Evolutionary conservation across 441 rosid genomes (phyloP), one percentile per base, ranked within the genome.

Genomic region (Manihot esculenta): DNA sequence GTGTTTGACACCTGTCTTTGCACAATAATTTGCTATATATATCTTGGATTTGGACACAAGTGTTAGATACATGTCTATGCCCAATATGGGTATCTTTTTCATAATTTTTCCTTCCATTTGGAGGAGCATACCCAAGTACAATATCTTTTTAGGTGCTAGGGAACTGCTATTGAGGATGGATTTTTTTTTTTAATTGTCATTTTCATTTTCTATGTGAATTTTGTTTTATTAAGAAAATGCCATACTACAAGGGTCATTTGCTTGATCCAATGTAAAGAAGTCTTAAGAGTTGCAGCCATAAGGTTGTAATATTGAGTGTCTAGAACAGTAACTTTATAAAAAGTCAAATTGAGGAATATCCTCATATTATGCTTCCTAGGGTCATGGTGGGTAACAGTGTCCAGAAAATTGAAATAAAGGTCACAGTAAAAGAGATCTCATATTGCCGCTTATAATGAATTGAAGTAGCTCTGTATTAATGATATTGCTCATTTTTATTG

Each of bases 391-490:
- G 50, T 62, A 42, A 62, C 13, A 2, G 26, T 20, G 33, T 62
- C 23, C 50, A 42, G 66, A 61, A 26, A n/a, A 61, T 56, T 18
- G 14, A 54, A 26, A 55, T 35, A 3, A 27, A 15, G 48, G 23
- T 23, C 8, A 20, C 12, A 41, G 15, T n/a, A 35, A 35, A 67
- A 15, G n/a, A 8, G n/a, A 54, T 38, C 9, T 30, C 64, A 15
- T 69, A 0, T 41, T 68, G 21, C n/a, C 50, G 7, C 5, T 20
- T 66, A 10, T 33, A 33, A 7, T 60, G 42, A 33, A 58, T 41
- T 66, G 56, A 65, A 49, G 60, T 60, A 33, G 61, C 53, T 66
- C 41, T 44, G 42, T 8, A 35, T 35, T 7, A 24, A 41, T 64
- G 17, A 66, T n/a, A 14, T 10, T 49, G n/a, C 49, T 14, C 10